These are phyloP conservation scores for Globisporangium abappressorium DNA, from an alignment of 352 stramenopile genomes.

Conservation along the genomic window DNA sequence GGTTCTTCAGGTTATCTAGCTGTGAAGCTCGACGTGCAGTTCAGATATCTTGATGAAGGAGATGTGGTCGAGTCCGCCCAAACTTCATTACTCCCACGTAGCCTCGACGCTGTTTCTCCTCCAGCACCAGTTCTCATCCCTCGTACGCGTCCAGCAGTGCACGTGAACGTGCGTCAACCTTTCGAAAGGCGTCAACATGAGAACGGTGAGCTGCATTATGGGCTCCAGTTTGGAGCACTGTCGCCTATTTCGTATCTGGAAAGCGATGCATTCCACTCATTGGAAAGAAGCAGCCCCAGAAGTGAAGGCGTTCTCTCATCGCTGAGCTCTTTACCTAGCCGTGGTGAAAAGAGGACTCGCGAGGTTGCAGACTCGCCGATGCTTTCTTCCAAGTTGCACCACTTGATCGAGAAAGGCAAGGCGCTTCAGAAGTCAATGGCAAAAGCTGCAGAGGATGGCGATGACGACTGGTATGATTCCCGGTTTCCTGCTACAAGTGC, in stretches of 20 bases:
- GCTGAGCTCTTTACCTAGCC: neutral
- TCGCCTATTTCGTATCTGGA: conserved; percentile 13
- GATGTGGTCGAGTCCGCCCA: neutral
- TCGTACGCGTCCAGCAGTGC: conserved; percentile 4
- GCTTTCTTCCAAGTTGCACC: conserved; percentile 15
- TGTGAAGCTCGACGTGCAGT: conserved; percentile 21
- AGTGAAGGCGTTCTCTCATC: neutral
- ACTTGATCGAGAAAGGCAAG: conserved; percentile 44
- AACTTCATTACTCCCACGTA: neutral
- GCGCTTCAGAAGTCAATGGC: conserved; percentile 47
- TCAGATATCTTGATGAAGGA: neutral
- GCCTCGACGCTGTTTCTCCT: neutral
- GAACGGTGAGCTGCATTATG: neutral
- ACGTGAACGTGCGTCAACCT: neutral
- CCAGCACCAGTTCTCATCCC: conserved; percentile 3
- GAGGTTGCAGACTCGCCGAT: neutral
- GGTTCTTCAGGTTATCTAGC: conserved; percentile 23
- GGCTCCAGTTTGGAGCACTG: neutral
- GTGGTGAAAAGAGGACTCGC: neutral
- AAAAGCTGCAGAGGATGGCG: conserved; percentile 21
- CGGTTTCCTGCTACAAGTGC: neutral
- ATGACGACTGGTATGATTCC: neutral
- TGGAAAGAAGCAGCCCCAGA: neutral
- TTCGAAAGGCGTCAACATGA: neutral
- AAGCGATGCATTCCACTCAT: conserved; percentile 8